A percentile compares a stretch with the other conserved stretches of the same genome.
Evolutionary conservation across 768 basidiomycete species (phyloP).

Genomic region (Russula earlei): DNA sequence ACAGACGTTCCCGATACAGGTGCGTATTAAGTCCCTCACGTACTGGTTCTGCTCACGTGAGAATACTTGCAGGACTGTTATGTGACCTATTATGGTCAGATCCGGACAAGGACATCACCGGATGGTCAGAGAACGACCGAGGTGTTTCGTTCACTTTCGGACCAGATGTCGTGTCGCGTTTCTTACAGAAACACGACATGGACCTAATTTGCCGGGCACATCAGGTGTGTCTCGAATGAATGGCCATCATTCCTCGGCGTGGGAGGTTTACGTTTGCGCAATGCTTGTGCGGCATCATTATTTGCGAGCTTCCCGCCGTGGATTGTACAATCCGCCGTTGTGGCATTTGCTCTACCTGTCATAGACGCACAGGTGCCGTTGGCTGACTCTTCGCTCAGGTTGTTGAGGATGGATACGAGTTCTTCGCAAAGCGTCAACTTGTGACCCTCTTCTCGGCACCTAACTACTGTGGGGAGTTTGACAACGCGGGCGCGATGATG

Average conservation of each 20-base stretch:
- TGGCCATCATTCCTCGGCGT: constrained; percentile 2
- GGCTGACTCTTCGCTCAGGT: constrained; percentile 42
- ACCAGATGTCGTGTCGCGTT: constrained; percentile 94
- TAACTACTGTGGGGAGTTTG: constrained; percentile 93
- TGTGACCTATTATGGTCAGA: constrained; percentile 99
- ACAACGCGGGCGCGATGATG: constrained; percentile 99
- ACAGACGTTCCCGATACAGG: constrained; percentile 99
- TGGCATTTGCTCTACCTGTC: background rate
- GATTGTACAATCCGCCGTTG: background rate
- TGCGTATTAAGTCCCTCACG: constrained; percentile 28
- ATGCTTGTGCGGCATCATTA: background rate
- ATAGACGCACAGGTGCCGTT: background rate
- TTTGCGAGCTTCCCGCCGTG: background rate
- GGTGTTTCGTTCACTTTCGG: constrained; percentile 99
- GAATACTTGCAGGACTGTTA: constrained; percentile 55
- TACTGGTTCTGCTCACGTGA: background rate
- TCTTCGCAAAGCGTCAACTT: constrained; percentile 94
- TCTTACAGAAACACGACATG: constrained; percentile 99
- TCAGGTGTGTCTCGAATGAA: constrained; percentile 51
- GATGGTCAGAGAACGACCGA: constrained; percentile 99
- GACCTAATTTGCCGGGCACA: constrained; percentile 97
- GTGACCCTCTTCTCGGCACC: constrained; percentile 97
- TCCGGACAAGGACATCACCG: constrained; percentile 98
- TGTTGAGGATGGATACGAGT: constrained; percentile 98
- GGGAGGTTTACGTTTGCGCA: background rate